phyloP scores from a whole-genome alignment of 208 protist species.

The Tetramitus jugosus region DNA sequence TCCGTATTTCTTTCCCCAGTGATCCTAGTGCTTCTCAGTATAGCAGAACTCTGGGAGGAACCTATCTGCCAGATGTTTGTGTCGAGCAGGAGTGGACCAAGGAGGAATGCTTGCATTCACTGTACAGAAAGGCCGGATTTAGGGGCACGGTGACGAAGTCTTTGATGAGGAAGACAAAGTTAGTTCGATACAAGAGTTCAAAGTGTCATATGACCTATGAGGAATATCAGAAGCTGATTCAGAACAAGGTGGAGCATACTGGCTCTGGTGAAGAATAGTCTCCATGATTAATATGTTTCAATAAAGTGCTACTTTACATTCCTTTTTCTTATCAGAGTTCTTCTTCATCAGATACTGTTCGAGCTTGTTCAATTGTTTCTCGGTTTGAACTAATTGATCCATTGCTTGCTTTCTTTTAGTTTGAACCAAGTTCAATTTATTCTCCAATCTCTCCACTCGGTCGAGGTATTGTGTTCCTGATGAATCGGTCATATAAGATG shows the following conservation, averaged over 20 bases:
- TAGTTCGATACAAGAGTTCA: neutral
- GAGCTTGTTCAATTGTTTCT: neutral
- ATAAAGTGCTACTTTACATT: too few relatives aligned
- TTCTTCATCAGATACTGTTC: neutral
- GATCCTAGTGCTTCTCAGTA: neutral
- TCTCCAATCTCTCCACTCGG: neutral
- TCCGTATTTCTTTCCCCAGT: constrained; percentile 26
- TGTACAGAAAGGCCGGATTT: constrained; percentile 11
- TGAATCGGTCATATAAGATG: too few relatives aligned
- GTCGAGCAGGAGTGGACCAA: constrained; percentile 36
- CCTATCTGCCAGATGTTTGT: constrained; percentile 35
- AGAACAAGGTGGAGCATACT: too few relatives aligned
- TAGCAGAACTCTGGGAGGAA: neutral
- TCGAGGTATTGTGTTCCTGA: too few relatives aligned
- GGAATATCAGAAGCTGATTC: neutral
- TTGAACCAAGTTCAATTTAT: neutral
- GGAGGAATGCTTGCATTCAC: constrained; percentile 23
- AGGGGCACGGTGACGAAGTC: neutral
- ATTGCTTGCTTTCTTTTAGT: neutral
- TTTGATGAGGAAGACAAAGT: neutral
- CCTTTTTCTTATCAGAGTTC: neutral
- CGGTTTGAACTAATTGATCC: neutral
- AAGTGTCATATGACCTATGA: neutral
- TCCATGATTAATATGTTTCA: too few relatives aligned
- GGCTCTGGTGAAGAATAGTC: too few relatives aligned